Evolutionary conservation across 2,329 filamentous ascomycete species (phyloP), one percentile per base, ranked within the genome.

Genomic region (Beauveria brongniartii): DNA sequence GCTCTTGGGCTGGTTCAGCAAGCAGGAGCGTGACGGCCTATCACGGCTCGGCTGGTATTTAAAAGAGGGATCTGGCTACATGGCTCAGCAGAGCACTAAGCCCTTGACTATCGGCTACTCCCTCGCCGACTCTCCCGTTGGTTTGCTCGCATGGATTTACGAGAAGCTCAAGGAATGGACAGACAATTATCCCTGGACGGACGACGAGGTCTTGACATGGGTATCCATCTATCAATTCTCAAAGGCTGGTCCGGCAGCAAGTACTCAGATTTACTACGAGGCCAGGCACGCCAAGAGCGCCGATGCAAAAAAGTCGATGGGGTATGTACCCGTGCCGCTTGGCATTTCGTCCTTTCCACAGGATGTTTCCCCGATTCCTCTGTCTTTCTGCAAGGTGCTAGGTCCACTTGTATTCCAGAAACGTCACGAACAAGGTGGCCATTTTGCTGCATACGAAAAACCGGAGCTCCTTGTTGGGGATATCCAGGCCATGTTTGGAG

Each of bases 91-190:
- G 46, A 84, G 82, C 3, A 91, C 89, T 0, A 86, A 87, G 61
- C 90, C 90, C 0, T 84, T 90, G 56, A 93, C 90, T 0, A 69
- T 92, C 0, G 86, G 86, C 0, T 90, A 90, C 67, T 84, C 78
- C 0, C 77, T 92, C 3, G 78, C 82, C 0, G 89, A 92, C 69
- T 86, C 82, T 7, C 90, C 90, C 0, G 82, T 90, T 0, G 88
- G 82, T 0, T 74, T 91, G 3, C 76, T 93, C 1, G 83, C 88
- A 0, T 94, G 90, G 90, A 85, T 93, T 40, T 89, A 89, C 65
- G 90, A 93, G 73, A 93, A 93, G 70, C 74, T 93, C 43, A 83
- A 87, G 65, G 86, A 89, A 66, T 93, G 89, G 90, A 86, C 85
- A 0, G 89, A 92, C 67, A 67, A 66, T 1, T 91, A 91, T 68